A percentile compares a stretch with the other conserved stretches of the same genome.
Conservation (phyloP, 1,139 yeast genomes). For the Hemisphaericaspora xylofermentans region DNA sequence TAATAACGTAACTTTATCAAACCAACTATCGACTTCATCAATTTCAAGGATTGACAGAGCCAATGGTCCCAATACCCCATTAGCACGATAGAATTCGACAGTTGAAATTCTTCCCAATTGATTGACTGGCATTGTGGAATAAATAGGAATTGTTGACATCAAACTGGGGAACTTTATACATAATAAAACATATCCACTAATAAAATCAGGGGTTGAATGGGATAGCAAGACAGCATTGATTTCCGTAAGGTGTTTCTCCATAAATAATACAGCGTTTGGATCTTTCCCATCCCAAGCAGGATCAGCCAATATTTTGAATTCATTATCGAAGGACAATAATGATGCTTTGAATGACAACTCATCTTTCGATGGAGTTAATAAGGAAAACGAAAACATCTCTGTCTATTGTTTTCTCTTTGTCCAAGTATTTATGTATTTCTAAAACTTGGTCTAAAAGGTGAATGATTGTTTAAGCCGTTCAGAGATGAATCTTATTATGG, state of each 20-base stretch:
- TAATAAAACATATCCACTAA: slow-evolving; percentile 78
- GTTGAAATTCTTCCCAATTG: slow-evolving; percentile 86
- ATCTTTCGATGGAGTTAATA: slow-evolving; percentile 33
- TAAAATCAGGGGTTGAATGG: slow-evolving; percentile 77
- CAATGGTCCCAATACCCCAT: slow-evolving; percentile 76
- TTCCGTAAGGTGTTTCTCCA: slow-evolving; percentile 45
- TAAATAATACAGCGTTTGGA: slow-evolving; percentile 39
- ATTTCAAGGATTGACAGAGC: slow-evolving; percentile 60
- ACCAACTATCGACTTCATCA: slow-evolving; percentile 75
- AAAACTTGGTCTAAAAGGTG: no score
- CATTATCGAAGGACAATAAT: slow-evolving; percentile 43
- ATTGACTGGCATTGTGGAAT: slow-evolving; percentile 84
- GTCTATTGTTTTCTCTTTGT: no score
- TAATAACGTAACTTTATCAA: slow-evolving; percentile 64
- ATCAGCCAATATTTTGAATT: slow-evolving; percentile 59
- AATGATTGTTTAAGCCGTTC: no score
- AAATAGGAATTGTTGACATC: slow-evolving; percentile 69
- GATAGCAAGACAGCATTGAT: slow-evolving; percentile 74
- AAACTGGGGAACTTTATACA: slow-evolving; percentile 59
- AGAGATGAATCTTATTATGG: no score
- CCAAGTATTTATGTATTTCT: no score
- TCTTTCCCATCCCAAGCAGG: slow-evolving; percentile 68
- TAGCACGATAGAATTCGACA: slow-evolving; percentile 71
- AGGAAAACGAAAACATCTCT: slow-evolving; percentile 44
- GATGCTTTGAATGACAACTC: slow-evolving; percentile 42